Evolutionary conservation across 2,329 filamentous ascomycete species (phyloP).

Genomic region (Esteya vermicola): DNA sequence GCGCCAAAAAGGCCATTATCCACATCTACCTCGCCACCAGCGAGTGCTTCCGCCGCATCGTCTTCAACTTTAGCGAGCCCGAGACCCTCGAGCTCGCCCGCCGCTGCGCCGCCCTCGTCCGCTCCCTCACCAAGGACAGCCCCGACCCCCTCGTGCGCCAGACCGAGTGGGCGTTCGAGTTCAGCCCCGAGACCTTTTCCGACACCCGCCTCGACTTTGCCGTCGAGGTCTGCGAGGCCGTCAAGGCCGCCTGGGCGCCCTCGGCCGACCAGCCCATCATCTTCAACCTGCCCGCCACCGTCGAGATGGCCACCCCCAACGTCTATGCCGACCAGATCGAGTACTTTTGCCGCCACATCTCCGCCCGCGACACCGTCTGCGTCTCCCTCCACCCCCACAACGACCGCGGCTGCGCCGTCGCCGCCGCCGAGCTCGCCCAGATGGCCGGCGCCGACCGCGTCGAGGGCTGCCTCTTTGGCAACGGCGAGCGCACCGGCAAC

Average conservation of each 20-base stretch:
- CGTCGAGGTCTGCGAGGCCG: slow-evolving; percentile 74
- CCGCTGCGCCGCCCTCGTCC: slow-evolving; percentile 71
- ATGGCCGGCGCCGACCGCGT: slow-evolving; percentile 95
- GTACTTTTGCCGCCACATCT: slow-evolving; percentile 80
- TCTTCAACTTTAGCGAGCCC: slow-evolving; percentile 78
- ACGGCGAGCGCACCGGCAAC: slow-evolving; percentile 90
- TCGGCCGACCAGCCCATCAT: slow-evolving; percentile 70
- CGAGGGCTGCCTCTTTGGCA: slow-evolving; percentile 86
- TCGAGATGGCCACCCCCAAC: slow-evolving; percentile 90
- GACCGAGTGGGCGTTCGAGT: slow-evolving; percentile 66
- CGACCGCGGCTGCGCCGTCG: slow-evolving; percentile 79
- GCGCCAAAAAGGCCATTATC: slow-evolving; percentile 84
- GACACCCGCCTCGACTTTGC: slow-evolving; percentile 77
- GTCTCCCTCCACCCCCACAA: slow-evolving; percentile 92
- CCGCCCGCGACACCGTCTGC: slow-evolving; percentile 71
- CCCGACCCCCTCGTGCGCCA: slow-evolving; percentile 36
- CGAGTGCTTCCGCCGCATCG: slow-evolving; percentile 83
- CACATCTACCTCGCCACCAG: slow-evolving; percentile 95
- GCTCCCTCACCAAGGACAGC: slow-evolving; percentile 79
- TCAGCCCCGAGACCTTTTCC: slow-evolving; percentile 80
- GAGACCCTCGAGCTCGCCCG: slow-evolving; percentile 72
- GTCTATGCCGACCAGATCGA: slow-evolving; percentile 94
- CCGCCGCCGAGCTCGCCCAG: slow-evolving; percentile 81
- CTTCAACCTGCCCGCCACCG: slow-evolving; percentile 92
- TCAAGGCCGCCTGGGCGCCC: slow-evolving; percentile 87